Evolutionary conservation across 805 yeast species (phyloP), one percentile per base, ranked within the genome.

Genomic region (Candida lessepsii): DNA sequence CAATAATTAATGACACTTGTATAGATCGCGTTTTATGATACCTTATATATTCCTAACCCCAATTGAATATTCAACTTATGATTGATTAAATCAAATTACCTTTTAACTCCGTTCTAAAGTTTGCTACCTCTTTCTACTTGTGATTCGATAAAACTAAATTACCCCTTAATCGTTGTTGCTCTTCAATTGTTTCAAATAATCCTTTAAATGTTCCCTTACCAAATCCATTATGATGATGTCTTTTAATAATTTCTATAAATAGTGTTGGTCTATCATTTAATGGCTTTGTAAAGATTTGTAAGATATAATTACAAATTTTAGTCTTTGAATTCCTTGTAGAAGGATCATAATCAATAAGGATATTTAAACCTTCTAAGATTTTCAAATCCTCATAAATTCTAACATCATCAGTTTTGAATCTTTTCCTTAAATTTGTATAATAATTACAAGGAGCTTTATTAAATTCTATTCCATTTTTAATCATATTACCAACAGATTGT

Each of bases 201-300:
- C 93, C 85, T 56, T 80, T 83, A 65, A 87, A 87, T 45, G 89
- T 87, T 2, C 96, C 96, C 36, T 88, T 88, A 1, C 96, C 96
- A 61, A 87, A 87, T 0, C 96, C 96, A 45, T 81, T 74, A 56
- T 85, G 90, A 52, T 85, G 83, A 50, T 73, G 70, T 45, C 96
- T 73, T 61, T 87, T 93, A 46, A 87, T 87, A 17, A 87, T 73
- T 58, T 87, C 96, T 48, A 87, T 66, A 55, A 87, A 87, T 32
- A 86, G 70, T 0, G 95, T 86, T 20, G 96, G 96, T 27, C 95
- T 70, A 52, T 82, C 90, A 46, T 76, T 75, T 13, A 85, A 55
- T 0, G 95, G 91, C 49, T 80, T 78, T 14, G 93, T 83, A 61
- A 88, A 87, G 27, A 87, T 69, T 58, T 87, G 96, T 39, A 88